Conservation (phyloP, 768 basidiomycete genomes). For the Hygrophorus pudorinus region DNA sequence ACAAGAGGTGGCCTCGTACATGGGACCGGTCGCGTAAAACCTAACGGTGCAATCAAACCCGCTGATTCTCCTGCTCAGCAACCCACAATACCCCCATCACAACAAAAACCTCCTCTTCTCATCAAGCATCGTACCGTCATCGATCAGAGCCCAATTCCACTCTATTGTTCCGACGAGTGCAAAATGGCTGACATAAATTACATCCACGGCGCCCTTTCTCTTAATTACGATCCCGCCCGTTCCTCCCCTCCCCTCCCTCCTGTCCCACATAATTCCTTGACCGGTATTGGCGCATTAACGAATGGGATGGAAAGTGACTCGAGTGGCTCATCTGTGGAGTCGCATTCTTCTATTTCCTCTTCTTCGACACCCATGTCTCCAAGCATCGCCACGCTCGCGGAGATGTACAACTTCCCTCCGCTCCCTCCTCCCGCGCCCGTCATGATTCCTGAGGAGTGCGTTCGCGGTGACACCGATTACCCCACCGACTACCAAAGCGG, state of each 20-base stretch:
- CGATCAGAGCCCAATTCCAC: conserved; percentile 69
- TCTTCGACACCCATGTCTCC: conserved; percentile 20
- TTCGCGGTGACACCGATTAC: conserved; percentile 16
- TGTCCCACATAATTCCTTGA: conserved; percentile 25
- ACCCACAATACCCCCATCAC: conserved; percentile 12
- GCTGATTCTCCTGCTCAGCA: conserved; percentile 13
- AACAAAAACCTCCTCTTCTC: conserved; percentile 18
- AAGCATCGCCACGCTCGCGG: conserved; percentile 23
- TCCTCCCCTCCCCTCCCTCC: conserved; percentile 30
- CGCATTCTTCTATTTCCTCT: conserved; percentile 15
- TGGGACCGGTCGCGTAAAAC: conserved; percentile 55
- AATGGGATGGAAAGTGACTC: conserved; percentile 33
- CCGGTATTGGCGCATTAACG: conserved; percentile 12
- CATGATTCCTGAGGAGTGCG: conserved; percentile 19
- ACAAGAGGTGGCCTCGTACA: conserved; percentile 45
- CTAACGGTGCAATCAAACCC: conserved; percentile 44
- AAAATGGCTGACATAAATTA: conserved; percentile 45
- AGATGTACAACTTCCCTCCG: conserved; percentile 37
- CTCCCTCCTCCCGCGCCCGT: conserved; percentile 44
- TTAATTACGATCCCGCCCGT: conserved; percentile 38
- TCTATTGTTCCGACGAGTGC: conserved; percentile 81
- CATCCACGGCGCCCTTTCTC: conserved; percentile 28
- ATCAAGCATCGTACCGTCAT: conserved; percentile 57
- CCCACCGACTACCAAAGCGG: conserved; percentile 43
- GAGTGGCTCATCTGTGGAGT: conserved; percentile 27